Evolutionary conservation across 176 grass and related monocot genomes (phyloP), one percentile per base, ranked within the genome.

Genomic region (Saccharum officinarum): DNA sequence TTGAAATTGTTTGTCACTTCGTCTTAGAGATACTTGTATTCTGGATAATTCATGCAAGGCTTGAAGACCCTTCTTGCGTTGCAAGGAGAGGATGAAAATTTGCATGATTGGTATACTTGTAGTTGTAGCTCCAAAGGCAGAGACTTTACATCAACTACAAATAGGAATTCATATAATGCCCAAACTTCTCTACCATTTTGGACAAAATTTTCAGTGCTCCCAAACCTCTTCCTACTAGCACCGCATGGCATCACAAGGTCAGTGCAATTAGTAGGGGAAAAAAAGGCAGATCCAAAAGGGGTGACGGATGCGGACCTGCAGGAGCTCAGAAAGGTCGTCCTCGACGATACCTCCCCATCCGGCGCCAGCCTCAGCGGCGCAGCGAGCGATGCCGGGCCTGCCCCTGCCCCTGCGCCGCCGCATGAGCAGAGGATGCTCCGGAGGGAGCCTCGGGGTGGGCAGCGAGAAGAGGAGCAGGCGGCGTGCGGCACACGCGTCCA

Each of bases 271-370:
- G 28, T 33, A 33, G 33, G 34, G 34, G 5, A 11, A 6, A 14
- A 14, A 64, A 64, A 5, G 25, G 61, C 10, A 11, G 61, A 26
- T 6, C 9, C 22, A 42, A 65, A 55, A 79, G 10, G 73, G 16
- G 30, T 7, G 45, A 55, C 25, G 42, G 33, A 75, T 28, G n/a
- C 16, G 13, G 13, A 97, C 95, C 87, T 95, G 71, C 14, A 98
- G 89, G 76, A 94, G 96, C 82, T 90, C 85, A 52, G 82, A 72
- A 69, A 95, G 96, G 28, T 94, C 96, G 13, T 98, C 93, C 62
- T 98, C 89, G 11, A 98, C 89, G 15, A 95, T 88, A 34, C 80
- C 80, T 59, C 80, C 80, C 80, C 47, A 89, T 75, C 69, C 86
- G 17, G 37, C 37, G 49, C 28, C 20, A 66, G 73, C 75, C 46